These are phyloP conservation scores for Eimeria acervulina DNA, from an alignment of 169 alveolate genomes.

Conservation along the genomic window DNA sequence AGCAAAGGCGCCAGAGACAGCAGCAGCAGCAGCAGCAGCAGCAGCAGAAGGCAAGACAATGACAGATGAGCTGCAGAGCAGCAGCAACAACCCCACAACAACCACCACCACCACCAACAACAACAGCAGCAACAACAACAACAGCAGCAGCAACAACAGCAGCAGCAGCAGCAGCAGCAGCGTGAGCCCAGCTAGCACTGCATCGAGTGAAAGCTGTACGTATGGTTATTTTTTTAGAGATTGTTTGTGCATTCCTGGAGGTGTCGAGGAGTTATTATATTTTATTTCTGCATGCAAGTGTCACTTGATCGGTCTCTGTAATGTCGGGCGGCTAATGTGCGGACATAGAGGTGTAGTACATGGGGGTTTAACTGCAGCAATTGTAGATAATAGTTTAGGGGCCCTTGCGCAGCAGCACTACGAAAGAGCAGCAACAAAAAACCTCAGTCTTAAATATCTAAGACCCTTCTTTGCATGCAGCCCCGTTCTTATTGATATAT, in stretches of 20 bases:
- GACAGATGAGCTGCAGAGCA: neutral
- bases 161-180: too few species aligned
- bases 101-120: too few species aligned
- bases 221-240: constrained; percentile 56
- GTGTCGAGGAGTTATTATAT: constrained; percentile 18
- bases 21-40: neutral
- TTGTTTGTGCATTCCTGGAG: neutral
- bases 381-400: constrained; percentile 51
- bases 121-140: too few species aligned
- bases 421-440: constrained; percentile 45
- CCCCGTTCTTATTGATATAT: neutral
- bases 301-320: constrained; percentile 20
- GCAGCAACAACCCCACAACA: neutral
- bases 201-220: neutral
- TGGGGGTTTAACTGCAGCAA: constrained; percentile 59
- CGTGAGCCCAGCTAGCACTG: too few species aligned
- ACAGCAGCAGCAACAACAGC: too few species aligned
- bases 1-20: too few species aligned
- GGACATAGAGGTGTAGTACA: constrained; percentile 72
- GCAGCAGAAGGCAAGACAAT: neutral
- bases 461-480: constrained; percentile 44
- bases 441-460: neutral
- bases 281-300: constrained; percentile 19
- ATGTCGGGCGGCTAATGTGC: constrained; percentile 19
- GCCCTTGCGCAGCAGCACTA: neutral